Base-by-base conservation (phyloP, 2,329 filamentous ascomycete genomes). In the Colletotrichum sp. region DNA sequence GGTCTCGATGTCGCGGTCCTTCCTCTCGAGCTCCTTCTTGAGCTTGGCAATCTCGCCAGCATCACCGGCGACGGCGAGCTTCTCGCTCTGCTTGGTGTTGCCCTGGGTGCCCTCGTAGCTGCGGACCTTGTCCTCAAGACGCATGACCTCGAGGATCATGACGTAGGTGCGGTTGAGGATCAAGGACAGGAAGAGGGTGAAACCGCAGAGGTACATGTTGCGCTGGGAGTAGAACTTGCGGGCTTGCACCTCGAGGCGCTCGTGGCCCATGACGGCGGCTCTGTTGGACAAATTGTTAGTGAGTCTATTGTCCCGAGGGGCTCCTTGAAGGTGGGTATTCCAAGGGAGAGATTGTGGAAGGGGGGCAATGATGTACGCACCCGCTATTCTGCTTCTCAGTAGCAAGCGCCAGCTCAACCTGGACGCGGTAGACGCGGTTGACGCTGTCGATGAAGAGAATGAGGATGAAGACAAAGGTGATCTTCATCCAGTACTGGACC, bases 121-220 rank as follows among this genome's bases (percentile, higher is more conserved):
- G 90, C 95, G 96, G 84, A 98, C 88, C 88, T 95, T 95, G 87
- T 98, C 95, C 89, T 99, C 96, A 70, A 99, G 94, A 78, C 95
- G 89, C 82, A 98, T 94, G 67, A 94, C 92, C 81, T 98, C 96
- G 79, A 98, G 91, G 82, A 98, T 98, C 95, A 99, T 96, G 83
- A 94, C 94, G 89, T 99, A 99, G 83, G 97, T 99, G 83, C 97
- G 96, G 93, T 99, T 99, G 84, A 98, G 95, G 87, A 99, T 99
- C 79, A 99, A 91, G 70, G 96, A 99, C 77, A 99, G 94, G 92
- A 99, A 99, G 78, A 99, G 94, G 7, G 97, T 99, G 90, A 99
- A 99, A 81, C 97, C 97, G 87, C 97, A 99, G 77, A 99, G 96
- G 89, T 99, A 99, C 97, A 99, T 99, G 93, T 99, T 99, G 86